Conservation (phyloP, 1,284 basidiomycete genomes). For the Ceratobasidium sp. region DNA sequence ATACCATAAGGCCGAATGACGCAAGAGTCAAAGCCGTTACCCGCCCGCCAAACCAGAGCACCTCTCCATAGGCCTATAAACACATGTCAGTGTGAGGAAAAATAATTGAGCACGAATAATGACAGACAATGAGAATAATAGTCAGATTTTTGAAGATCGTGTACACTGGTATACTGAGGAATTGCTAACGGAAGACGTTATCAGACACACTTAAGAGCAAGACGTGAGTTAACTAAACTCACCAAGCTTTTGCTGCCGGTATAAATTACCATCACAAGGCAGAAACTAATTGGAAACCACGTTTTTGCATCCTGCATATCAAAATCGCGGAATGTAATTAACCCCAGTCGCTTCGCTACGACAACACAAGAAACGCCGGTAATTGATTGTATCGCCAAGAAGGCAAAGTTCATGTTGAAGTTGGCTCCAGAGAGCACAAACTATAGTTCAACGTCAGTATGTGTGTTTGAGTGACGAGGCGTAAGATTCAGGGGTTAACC, state of each 20-base stretch:
- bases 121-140: constrained; percentile 92
- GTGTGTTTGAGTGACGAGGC: constrained; percentile 19
- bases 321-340: constrained; percentile 91
- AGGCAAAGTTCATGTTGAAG: constrained; percentile 97
- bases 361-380: constrained; percentile 86
- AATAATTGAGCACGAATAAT: constrained; percentile 13
- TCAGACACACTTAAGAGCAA: neutral
- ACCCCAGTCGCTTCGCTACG: constrained; percentile 76
- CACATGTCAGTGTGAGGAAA: constrained; percentile 17
- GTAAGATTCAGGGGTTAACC: constrained; percentile 59
- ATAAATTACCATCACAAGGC: constrained; percentile 96
- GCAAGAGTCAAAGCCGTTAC: constrained; percentile 89
- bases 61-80: constrained; percentile 91
- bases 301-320: constrained; percentile 85
- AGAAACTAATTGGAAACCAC: constrained; percentile 95
- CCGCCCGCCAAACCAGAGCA: constrained; percentile 93
- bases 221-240: constrained; percentile 44
- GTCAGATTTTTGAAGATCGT: constrained; percentile 99
- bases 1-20: constrained; percentile 93
- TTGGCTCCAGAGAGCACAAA: constrained; percentile 93
- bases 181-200: constrained; percentile 82
- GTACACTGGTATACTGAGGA: constrained; percentile 90
- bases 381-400: constrained; percentile 90
- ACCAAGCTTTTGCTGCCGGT: constrained; percentile 98
- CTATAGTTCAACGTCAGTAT: constrained; percentile 56